These are phyloP conservation scores for Vicia villosa DNA, from an alignment of 306 rosid species.

Conservation along the genomic window DNA sequence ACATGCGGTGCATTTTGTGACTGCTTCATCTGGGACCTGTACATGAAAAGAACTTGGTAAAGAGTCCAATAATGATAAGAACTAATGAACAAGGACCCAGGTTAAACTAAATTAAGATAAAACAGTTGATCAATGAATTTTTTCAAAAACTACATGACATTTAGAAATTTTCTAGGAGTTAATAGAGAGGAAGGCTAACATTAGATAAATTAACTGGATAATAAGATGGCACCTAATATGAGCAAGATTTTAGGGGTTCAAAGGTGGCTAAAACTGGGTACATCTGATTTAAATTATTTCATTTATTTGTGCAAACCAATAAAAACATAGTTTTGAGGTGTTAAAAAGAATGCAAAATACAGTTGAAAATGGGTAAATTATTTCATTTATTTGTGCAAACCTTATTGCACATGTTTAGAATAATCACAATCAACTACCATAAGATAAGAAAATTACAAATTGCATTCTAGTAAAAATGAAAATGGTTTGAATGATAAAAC, in stretches of 20 bases:
- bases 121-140: too few relatives aligned
- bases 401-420: background rate
- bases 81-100: too few relatives aligned
- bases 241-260: too few relatives aligned
- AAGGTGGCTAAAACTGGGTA: too few relatives aligned
- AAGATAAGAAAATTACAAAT: constrained; percentile 10
- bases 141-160: too few relatives aligned
- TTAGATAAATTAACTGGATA: too few relatives aligned
- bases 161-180: too few relatives aligned
- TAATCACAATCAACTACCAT: constrained; percentile 22
- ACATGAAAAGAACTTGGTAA: constrained; percentile 14
- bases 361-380: background rate
- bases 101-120: too few relatives aligned
- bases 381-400: too few relatives aligned
- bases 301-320: background rate
- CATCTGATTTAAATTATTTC: background rate
- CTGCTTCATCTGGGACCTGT: constrained; percentile 98
- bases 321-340: background rate
- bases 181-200: too few relatives aligned
- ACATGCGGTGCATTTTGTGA: constrained; percentile 80
- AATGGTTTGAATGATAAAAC: background rate
- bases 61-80: too few relatives aligned
- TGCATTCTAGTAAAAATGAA: constrained; percentile 11
- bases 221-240: too few relatives aligned
- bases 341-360: background rate